phyloP scores from a whole-genome alignment of 1,284 basidiomycete species.

The Fomitiporia mediterranea region DNA sequence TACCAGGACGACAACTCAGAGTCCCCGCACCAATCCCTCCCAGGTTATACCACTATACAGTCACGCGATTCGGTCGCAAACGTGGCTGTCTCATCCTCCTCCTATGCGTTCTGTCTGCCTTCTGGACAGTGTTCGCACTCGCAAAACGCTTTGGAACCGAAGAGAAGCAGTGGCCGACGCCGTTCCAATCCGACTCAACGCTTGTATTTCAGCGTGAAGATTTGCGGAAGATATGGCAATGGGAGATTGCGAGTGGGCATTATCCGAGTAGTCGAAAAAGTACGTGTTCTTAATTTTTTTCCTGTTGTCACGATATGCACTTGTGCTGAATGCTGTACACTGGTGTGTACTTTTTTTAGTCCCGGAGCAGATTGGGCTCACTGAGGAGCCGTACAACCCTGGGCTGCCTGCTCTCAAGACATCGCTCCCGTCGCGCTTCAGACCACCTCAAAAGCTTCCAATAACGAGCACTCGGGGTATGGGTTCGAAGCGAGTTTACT shows the following conservation, averaged over 20 bases:
- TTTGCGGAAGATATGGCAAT: slow-evolving; percentile 84
- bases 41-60: slow-evolving; percentile 51
- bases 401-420: slow-evolving; percentile 51
- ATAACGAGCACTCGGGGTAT: slow-evolving; percentile 53
- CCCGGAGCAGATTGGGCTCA: slow-evolving; percentile 65
- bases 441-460: slow-evolving; percentile 36
- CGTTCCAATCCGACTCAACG: slow-evolving; percentile 67
- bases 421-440: slow-evolving; percentile 41
- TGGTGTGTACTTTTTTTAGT: slow-evolving; percentile 58
- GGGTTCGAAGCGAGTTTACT: slow-evolving; percentile 73
- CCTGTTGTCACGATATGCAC: not conserved
- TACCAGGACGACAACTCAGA: slow-evolving; percentile 45
- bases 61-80: slow-evolving; percentile 55
- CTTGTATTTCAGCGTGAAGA: slow-evolving; percentile 75
- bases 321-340: not conserved
- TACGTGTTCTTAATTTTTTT: slow-evolving; percentile 36
- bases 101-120: slow-evolving; percentile 42
- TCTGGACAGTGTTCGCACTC: slow-evolving; percentile 55
- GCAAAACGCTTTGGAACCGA: slow-evolving; percentile 51
- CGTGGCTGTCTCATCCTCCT: slow-evolving; percentile 48
- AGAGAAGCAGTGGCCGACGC: slow-evolving; percentile 63
- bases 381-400: slow-evolving; percentile 60
- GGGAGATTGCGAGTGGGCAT: slow-evolving; percentile 89
- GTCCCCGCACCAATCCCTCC: slow-evolving; percentile 61
- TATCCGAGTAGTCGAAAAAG: slow-evolving; percentile 77